A percentile compares a stretch with the other conserved stretches of the same genome.
Evolutionary conservation across 805 yeast species (phyloP).

Genomic region (Saturnispora hagleri): DNA sequence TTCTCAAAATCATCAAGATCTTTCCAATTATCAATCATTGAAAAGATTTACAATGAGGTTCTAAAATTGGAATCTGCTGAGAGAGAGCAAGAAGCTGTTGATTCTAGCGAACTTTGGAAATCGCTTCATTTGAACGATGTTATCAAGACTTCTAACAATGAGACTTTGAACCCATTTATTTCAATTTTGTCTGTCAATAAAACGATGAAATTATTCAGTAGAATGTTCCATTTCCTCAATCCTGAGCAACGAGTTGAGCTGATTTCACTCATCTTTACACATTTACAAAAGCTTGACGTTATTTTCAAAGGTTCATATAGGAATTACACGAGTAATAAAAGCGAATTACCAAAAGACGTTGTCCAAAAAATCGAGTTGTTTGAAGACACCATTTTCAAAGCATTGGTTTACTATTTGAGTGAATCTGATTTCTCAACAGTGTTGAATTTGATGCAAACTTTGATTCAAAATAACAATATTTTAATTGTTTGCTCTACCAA

Average conservation of each 20-base stretch:
- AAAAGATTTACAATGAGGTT: conserved; percentile 67
- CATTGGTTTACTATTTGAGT: conserved; percentile 72
- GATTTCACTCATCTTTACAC: conserved; percentile 68
- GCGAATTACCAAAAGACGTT: conserved; percentile 44
- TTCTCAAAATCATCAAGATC: conserved; percentile 34
- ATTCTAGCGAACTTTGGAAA: conserved; percentile 57
- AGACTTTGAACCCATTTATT: conserved; percentile 69
- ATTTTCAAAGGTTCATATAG: conserved; percentile 73
- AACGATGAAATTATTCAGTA: conserved; percentile 80
- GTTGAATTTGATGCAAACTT: conserved; percentile 59
- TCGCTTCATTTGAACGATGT: conserved; percentile 65
- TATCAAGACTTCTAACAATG: conserved; percentile 36
- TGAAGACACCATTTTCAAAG: conserved; percentile 73
- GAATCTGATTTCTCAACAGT: conserved; percentile 76
- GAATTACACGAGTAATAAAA: conserved; percentile 36
- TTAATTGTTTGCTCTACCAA: conserved; percentile 61
- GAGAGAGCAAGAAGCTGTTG: conserved; percentile 44
- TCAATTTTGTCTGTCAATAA: conserved; percentile 77
- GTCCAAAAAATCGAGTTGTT: conserved; percentile 63
- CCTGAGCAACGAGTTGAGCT: conserved; percentile 70
- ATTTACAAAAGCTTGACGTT: conserved; percentile 70
- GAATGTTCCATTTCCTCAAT: conserved; percentile 74
- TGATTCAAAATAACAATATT: conserved; percentile 63
- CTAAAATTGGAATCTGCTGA: conserved; percentile 70
- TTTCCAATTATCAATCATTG: conserved; percentile 59